phyloP scores from a whole-genome alignment of 495 filamentous ascomycete species.

The Neurospora terricola region DNA sequence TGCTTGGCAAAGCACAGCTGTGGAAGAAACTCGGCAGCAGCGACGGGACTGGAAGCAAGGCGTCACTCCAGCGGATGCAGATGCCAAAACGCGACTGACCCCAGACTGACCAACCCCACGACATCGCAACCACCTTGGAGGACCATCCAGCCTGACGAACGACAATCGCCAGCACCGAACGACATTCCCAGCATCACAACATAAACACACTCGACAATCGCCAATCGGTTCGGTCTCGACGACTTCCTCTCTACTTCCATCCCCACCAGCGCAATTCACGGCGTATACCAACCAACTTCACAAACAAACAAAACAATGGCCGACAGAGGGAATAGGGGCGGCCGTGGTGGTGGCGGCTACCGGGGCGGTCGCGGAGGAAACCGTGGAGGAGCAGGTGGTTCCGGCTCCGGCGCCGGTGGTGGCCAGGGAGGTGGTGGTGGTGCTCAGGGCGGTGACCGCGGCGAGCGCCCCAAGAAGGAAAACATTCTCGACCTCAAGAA shows the following conservation, averaged over 20 bases:
- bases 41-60: neutral
- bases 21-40: neutral
- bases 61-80: neutral
- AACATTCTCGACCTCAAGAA: conserved; percentile 92
- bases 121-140: neutral
- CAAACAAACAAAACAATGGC: conserved; percentile 38
- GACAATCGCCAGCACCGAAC: neutral
- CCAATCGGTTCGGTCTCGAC: neutral
- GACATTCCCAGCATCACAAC: neutral
- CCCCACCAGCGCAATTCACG: neutral
- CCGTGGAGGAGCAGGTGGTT: conserved; percentile 24
- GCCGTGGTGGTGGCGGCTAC: conserved; percentile 38
- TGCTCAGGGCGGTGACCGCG: conserved; percentile 26
- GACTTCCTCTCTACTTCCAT: neutral
- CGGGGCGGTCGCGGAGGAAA: conserved; percentile 32
- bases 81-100: neutral
- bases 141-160: neutral
- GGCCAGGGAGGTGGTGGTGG: conserved; percentile 17
- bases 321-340: conserved; percentile 42
- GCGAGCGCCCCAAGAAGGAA: conserved; percentile 84
- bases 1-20: neutral
- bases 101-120: neutral
- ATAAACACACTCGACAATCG: neutral
- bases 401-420: conserved; percentile 28
- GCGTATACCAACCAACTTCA: neutral